These are phyloP conservation scores for Aspergillus conjunctus DNA, from an alignment of 495 filamentous ascomycete genomes.

Conservation along the genomic window DNA sequence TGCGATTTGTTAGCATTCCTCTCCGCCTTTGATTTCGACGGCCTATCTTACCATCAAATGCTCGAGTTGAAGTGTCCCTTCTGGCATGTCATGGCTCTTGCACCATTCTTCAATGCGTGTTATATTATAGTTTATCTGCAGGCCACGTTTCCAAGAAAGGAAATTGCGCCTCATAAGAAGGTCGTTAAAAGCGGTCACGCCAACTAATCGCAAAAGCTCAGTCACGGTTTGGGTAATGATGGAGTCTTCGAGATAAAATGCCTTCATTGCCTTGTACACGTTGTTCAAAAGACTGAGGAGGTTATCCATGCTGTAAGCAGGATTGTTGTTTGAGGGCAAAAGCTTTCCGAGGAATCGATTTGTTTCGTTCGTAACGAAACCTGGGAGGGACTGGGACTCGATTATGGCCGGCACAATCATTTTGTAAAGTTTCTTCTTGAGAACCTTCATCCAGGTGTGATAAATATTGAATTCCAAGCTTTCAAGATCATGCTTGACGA, in stretches of 20 bases:
- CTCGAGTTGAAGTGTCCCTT: slow-evolving; percentile 95
- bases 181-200: slow-evolving; percentile 98
- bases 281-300: slow-evolving; percentile 94
- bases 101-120: slow-evolving; percentile 99
- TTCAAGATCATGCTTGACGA: slow-evolving; percentile 98
- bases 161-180: slow-evolving; percentile 97
- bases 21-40: background rate
- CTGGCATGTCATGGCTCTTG: slow-evolving; percentile 99
- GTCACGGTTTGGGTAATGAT: slow-evolving; percentile 95
- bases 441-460: slow-evolving; percentile 99
- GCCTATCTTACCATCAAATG: slow-evolving; percentile 80
- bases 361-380: slow-evolving; percentile 97
- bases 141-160: slow-evolving; percentile 97
- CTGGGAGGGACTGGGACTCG: slow-evolving; percentile 95
- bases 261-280: slow-evolving; percentile 97
- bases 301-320: slow-evolving; percentile 99
- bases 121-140: slow-evolving; percentile 99
- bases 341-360: slow-evolving; percentile 98
- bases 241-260: slow-evolving; percentile 92
- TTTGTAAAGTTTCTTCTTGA: slow-evolving; percentile 98
- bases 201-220: slow-evolving; percentile 89
- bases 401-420: slow-evolving; percentile 99
- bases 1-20: slow-evolving; percentile 32
- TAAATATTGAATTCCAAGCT: slow-evolving; percentile 99
- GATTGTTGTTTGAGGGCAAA: slow-evolving; percentile 79